phyloP scores from a whole-genome alignment of 2,329 filamentous ascomycete species.

The Rhynchosporium graminicola region DNA sequence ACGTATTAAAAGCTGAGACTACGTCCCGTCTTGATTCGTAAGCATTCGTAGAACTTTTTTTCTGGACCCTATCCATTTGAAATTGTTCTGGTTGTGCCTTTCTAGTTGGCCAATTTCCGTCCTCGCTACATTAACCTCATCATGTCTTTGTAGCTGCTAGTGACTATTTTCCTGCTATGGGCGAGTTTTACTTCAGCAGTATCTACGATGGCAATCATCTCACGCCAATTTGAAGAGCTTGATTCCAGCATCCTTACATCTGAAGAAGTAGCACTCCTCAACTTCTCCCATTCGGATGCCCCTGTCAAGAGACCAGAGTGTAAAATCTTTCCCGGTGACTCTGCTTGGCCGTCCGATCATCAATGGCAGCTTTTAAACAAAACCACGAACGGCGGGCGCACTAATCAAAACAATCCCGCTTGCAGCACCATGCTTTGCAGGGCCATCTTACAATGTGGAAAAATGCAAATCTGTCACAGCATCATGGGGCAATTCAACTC shows the following conservation, averaged over 20 bases:
- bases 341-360: constrained; percentile 7
- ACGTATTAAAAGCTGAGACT: too few species aligned
- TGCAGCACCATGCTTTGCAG: constrained; percentile 19
- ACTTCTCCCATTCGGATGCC: not conserved
- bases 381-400: constrained; percentile 25
- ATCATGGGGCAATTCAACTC: constrained; percentile 10
- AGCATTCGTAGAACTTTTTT: too few species aligned
- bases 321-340: constrained; percentile 16
- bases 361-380: constrained; percentile 19
- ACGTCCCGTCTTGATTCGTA: too few species aligned
- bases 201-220: not conserved
- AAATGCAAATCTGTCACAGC: constrained; percentile 7
- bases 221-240: not conserved
- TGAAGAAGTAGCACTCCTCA: constrained; percentile 5
- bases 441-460: constrained; percentile 1
- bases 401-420: constrained; percentile 25
- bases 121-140: too few species aligned
- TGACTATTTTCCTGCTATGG: not conserved
- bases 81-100: too few species aligned
- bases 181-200: not conserved
- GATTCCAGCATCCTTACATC: not conserved
- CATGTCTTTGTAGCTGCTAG: too few species aligned
- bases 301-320: not conserved
- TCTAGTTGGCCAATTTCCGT: too few species aligned
- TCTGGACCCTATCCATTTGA: too few species aligned